phyloP scores from a whole-genome alignment of 331 rosid species.

The Quercus tomentella region DNA sequence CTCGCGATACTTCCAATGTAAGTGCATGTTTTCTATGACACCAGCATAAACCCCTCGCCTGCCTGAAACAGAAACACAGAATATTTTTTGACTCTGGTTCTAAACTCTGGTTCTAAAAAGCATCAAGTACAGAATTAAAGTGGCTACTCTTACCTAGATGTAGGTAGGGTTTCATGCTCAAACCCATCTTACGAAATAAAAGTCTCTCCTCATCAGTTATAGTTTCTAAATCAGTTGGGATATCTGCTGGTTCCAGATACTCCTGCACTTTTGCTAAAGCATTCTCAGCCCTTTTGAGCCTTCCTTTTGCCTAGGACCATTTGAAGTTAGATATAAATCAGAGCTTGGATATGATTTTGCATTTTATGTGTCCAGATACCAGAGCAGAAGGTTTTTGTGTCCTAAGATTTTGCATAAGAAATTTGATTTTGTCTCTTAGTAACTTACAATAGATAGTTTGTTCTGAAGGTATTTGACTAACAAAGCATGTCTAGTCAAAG shows the following conservation, averaged over 20 bases:
- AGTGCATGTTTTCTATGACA: conserved; percentile 92
- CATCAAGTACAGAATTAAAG: conserved; percentile 22
- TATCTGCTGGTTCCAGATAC: conserved; percentile 61
- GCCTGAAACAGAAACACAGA: conserved; percentile 50
- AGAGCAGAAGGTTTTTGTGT: not conserved
- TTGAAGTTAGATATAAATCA: conserved; percentile 27
- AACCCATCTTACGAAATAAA: conserved; percentile 79
- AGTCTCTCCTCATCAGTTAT: conserved; percentile 77
- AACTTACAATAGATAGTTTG: conserved; percentile 66
- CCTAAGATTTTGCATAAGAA: conserved; percentile 1
- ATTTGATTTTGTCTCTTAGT: conserved; percentile 18
- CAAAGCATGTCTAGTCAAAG: conserved; percentile 48
- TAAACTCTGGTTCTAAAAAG: conserved; percentile 7
- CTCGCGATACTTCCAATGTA: conserved; percentile 91
- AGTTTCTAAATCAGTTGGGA: conserved; percentile 88
- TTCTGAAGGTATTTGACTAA: conserved; percentile 54
- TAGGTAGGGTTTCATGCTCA: conserved; percentile 85
- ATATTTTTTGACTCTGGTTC: not conserved
- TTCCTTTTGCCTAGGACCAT: conserved; percentile 68
- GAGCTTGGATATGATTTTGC: not conserved
- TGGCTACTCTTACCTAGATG: conserved; percentile 59
- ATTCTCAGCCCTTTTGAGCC: conserved; percentile 66
- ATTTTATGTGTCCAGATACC: not conserved
- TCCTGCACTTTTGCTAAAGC: conserved; percentile 67
- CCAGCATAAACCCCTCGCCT: conserved; percentile 81